Base-by-base conservation (phyloP, 2,329 filamentous ascomycete genomes). In the Dendryphion nanum region DNA sequence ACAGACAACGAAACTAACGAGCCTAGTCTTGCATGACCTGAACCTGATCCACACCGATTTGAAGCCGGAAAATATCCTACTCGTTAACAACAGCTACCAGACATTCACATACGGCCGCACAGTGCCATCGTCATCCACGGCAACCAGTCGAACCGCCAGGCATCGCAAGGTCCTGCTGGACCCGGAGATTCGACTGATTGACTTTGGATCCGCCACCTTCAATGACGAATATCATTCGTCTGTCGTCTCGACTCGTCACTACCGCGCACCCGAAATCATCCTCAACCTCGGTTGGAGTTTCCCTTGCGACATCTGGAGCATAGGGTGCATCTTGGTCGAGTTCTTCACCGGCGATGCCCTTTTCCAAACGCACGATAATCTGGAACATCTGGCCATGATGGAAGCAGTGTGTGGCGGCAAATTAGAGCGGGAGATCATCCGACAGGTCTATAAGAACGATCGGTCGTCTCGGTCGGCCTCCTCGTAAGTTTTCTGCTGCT, bases 21-120 rank as follows among this genome's bases (percentile, higher is more conserved):
- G 12, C 18, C 2, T 40, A 95, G 89, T 97, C 67, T 76, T 98
- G 16, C 93, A 98, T 63, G 93, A 98, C 67, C 78, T 98, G 14
- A 95, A 97, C 64, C 79, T 98, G 49, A 96, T 98, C 44, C 93
- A 98, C 64, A 98, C 93, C 30, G 81, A 84, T 63, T 61, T 84
- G 44, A 84, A 84, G 61, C 81, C 81, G 3, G 81, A 84, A 63
- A 84, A 84, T 50, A 83, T 84, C 44, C 72, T 84, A 14, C 72
- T 84, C 17, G 78, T 83, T 43, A 79, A 77, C 60, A 81, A 77
- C 61, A 69, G 69, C 31, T 84, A 83, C 51, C 81, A 84, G 57
- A 83, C 81, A 2, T 84, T 84, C 55, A 84, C 81, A 23, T 84
- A 84, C 63, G 83, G 83, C 61, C 76, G 81, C 37, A 79, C 77